Percentiles rank a stretch among this genome's conserved stretches.
Evolutionary conservation across 2,329 filamentous ascomycete species (phyloP).

Genomic region (Plenodomus biglobosus): DNA sequence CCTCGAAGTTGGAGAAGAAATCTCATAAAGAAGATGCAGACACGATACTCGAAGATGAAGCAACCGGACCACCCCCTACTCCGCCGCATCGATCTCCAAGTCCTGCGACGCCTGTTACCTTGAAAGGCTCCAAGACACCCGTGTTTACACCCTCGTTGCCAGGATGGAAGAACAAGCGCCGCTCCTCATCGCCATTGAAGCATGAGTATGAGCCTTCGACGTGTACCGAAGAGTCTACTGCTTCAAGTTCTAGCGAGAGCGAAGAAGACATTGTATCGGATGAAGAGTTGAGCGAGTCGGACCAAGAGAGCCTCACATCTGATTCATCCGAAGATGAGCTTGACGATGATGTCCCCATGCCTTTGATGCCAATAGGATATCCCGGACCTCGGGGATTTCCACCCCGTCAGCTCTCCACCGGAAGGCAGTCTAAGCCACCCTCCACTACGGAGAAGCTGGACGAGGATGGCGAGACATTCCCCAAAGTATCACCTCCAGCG

Average conservation of each 20-base stretch:
- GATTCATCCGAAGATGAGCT: slow-evolving; percentile 61
- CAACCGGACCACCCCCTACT: slow-evolving; percentile 44
- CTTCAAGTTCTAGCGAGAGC: slow-evolving; percentile 49
- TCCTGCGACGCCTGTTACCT: slow-evolving; percentile 50
- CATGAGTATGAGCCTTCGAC: slow-evolving; percentile 93
- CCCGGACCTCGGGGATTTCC: slow-evolving; percentile 20
- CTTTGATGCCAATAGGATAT: slow-evolving; percentile 37
- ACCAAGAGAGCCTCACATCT: slow-evolving; percentile 51
- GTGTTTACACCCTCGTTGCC: slow-evolving; percentile 53
- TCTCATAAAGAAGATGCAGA: slow-evolving; percentile 15
- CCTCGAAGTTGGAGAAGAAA: slow-evolving; percentile 34
- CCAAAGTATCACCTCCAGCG: slow-evolving; percentile 47
- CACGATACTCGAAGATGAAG: slow-evolving; percentile 14
- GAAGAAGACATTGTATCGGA: slow-evolving; percentile 51
- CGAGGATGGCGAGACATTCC: slow-evolving; percentile 42
- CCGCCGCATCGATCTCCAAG: slow-evolving; percentile 58
- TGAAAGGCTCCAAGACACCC: slow-evolving; percentile 49
- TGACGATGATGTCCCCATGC: slow-evolving; percentile 50
- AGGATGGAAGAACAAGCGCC: slow-evolving; percentile 58
- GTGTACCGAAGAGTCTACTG: slow-evolving; percentile 59
- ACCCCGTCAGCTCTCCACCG: slow-evolving; percentile 12
- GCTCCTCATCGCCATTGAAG: slow-evolving; percentile 90
- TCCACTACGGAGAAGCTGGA: slow-evolving; percentile 14
- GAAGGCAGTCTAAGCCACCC: slow-evolving; percentile 13
- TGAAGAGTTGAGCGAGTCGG: slow-evolving; percentile 54